Evolutionary conservation across 129 eudicot species (phyloP).

Genomic region (Silybum marianum): DNA sequence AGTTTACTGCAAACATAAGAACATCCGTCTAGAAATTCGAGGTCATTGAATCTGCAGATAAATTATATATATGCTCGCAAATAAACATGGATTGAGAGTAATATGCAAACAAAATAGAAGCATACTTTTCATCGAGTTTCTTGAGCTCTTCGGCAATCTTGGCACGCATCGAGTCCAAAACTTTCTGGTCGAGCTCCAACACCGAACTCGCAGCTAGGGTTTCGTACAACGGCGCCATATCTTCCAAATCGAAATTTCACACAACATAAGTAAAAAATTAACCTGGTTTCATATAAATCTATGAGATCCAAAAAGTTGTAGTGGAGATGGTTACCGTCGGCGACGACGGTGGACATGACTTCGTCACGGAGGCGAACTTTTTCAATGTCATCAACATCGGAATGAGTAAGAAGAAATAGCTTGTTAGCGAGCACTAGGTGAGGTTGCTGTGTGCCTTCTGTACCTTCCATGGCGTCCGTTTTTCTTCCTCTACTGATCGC

Average conservation of each 20-base stretch:
- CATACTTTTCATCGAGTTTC: slow-evolving; percentile 88
- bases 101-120: neutral
- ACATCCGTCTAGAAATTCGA: neutral
- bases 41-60: neutral
- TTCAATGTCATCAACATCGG: slow-evolving; percentile 80
- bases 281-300: neutral
- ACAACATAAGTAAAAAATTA: neutral
- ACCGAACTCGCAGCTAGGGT: slow-evolving; percentile 58
- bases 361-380: slow-evolving; percentile 90
- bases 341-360: slow-evolving; percentile 52
- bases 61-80: neutral
- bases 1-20: neutral
- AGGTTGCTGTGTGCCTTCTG: slow-evolving; percentile 73
- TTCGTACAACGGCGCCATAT: slow-evolving; percentile 88
- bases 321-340: slow-evolving; percentile 51
- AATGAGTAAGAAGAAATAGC: slow-evolving; percentile 68
- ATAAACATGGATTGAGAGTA: neutral
- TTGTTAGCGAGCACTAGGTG: slow-evolving; percentile 85
- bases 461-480: slow-evolving; percentile 51
- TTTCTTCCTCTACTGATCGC: slow-evolving; percentile 2
- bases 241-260: slow-evolving; percentile 33
- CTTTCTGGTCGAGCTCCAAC: slow-evolving; percentile 73
- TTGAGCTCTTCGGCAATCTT: slow-evolving; percentile 70
- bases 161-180: slow-evolving; percentile 67
- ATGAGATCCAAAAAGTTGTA: neutral